These are phyloP conservation scores for Rhytidiadelphus loreus DNA, from an alignment of 225 moss, liverwort and hornwort species.

Conservation along the genomic window DNA sequence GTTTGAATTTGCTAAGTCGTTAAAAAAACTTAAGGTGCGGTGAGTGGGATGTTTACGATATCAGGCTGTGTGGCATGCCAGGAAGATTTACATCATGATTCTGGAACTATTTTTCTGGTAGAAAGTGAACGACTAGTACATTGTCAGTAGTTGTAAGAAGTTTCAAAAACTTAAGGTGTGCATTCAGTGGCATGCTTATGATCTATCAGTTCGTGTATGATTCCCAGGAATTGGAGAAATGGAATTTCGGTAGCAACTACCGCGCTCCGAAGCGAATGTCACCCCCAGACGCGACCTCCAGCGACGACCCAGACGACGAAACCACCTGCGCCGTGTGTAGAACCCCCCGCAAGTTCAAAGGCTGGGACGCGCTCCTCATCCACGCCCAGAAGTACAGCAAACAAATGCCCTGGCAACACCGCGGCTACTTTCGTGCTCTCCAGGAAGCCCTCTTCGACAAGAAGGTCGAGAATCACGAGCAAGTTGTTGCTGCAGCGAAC, in stretches of 20 bases:
- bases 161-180: not conserved
- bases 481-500: not conserved
- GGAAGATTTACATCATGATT: not conserved
- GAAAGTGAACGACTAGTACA: not conserved
- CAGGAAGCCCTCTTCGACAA: conserved; percentile 55
- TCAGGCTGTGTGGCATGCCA: not conserved
- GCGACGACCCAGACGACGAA: conserved; percentile 12
- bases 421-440: conserved; percentile 75
- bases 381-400: conserved; percentile 81
- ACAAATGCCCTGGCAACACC: conserved; percentile 65
- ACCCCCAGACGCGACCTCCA: not conserved
- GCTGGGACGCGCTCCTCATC: conserved; percentile 79
- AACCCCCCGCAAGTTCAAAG: conserved; percentile 38
- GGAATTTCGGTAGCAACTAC: not conserved
- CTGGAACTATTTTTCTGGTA: not conserved
- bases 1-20: not conserved
- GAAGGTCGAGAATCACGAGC: not conserved
- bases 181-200: not conserved
- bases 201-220: not conserved
- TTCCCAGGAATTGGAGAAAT: conserved; percentile 12
- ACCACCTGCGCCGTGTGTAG: conserved; percentile 23
- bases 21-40: not conserved
- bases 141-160: not conserved
- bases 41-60: not conserved
- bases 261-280: not conserved